Evolutionary conservation across 2,329 filamentous ascomycete genomes (phyloP).

Genomic region (Fusarium protoensiforme): DNA sequence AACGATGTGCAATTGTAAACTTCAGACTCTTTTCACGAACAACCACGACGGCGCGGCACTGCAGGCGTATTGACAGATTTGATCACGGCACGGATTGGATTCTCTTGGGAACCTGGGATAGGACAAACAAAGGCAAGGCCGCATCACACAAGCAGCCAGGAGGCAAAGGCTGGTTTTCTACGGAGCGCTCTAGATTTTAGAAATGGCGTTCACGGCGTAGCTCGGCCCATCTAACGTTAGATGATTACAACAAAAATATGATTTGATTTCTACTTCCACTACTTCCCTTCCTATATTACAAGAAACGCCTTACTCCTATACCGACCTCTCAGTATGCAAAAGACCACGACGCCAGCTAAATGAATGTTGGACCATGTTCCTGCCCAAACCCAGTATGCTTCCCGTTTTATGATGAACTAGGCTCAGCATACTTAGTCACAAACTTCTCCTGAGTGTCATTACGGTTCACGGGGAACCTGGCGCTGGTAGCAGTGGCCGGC

Average conservation of each 20-base stretch:
- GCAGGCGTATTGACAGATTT: conserved; percentile 39
- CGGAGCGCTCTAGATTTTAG: conserved; percentile 40
- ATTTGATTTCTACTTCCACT: conserved; percentile 22
- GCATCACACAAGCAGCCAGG: conserved; percentile 22
- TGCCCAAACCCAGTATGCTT: not conserved
- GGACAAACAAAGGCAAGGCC: conserved; percentile 32
- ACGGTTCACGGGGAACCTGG: conserved; percentile 67
- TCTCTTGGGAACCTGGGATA: conserved; percentile 28
- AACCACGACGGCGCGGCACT: conserved; percentile 33
- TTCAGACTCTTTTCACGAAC: conserved; percentile 11
- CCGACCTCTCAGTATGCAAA: conserved; percentile 24
- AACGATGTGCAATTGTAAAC: conserved; percentile 82
- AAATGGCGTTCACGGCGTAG: conserved; percentile 40
- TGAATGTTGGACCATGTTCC: conserved; percentile 1
- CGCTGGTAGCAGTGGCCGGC: conserved; percentile 55
- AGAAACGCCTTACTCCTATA: conserved; percentile 34
- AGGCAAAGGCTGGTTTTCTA: conserved; percentile 33
- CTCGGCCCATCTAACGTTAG: conserved; percentile 26
- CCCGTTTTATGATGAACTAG: not conserved
- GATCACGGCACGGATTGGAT: conserved; percentile 32
- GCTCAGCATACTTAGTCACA: conserved; percentile 32
- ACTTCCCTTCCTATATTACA: not conserved
- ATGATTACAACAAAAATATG: conserved; percentile 36
- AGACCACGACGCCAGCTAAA: conserved; percentile 26
- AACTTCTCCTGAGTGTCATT: conserved; percentile 58